Evolutionary conservation across 345 rosid genomes (phyloP).

Genomic region (Laguncularia racemosa): DNA sequence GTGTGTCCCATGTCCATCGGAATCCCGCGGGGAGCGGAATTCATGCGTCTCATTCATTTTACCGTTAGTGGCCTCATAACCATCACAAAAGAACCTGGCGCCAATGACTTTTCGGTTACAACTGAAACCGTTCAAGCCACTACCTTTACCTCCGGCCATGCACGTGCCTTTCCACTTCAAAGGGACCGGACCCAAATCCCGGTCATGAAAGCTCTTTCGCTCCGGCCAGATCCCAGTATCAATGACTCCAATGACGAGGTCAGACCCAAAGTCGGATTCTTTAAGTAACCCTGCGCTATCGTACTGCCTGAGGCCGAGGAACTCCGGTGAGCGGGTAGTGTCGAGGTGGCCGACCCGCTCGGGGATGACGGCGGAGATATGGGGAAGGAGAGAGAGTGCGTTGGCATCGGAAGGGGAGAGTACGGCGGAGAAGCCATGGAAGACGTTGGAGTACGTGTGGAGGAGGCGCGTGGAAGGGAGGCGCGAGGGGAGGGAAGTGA

Average conservation of each 20-base stretch:
- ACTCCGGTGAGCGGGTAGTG: conserved; percentile 92
- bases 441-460: conserved; percentile 85
- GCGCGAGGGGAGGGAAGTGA: conserved; percentile 24
- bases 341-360: conserved; percentile 67
- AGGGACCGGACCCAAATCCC: conserved; percentile 64
- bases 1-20: conserved; percentile 92
- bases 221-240: conserved; percentile 98
- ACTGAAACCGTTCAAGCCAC: conserved; percentile 30
- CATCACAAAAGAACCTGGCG: conserved; percentile 59
- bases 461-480: conserved; percentile 30
- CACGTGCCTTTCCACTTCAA: conserved; percentile 82
- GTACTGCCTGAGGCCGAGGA: conserved; percentile 61
- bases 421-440: conserved; percentile 84
- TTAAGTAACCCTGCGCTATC: conserved; percentile 68
- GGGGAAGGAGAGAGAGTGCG: conserved; percentile 34
- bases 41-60: conserved; percentile 63
- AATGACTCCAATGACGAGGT: conserved; percentile 80
- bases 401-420: conserved; percentile 44
- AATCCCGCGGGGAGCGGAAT: conserved; percentile 73
- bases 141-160: conserved; percentile 8
- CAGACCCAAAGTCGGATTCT: conserved; percentile 90
- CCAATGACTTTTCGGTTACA: conserved; percentile 83
- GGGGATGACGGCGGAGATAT: conserved; percentile 58
- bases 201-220: conserved; percentile 76
- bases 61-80: conserved; percentile 78